Base-by-base conservation (phyloP, 129 eudicot genomes). In the Chrysanthemum lavandulifolium region DNA sequence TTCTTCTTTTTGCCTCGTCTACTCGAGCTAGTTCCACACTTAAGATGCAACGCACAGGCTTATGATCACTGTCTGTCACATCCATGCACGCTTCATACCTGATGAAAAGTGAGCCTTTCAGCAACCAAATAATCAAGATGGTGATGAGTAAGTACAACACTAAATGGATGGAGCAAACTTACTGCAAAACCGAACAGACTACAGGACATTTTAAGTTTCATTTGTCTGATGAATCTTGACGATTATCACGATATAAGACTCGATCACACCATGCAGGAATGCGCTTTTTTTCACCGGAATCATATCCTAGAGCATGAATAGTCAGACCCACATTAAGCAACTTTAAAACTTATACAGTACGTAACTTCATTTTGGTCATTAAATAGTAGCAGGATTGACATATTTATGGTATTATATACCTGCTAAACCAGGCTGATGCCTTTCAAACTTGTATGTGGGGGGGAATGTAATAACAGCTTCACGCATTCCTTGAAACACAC, bases 181-280 rank as follows among this genome's bases (percentile, higher is more conserved):
- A 93, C 98, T 85, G 92, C 73, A 76, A 65, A 76, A 82, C 54
- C 25, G 96, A 85, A 53, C 87, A 76, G 60, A 86, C 93, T 54
- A 94, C 83, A n/a, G 97, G 97, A 74, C 97, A 90, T 40, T 81
- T 90, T 43, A 94, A 86, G 84, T 77, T 84, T 91, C 98, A 94
- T 47, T 83, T 74, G 67, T 96, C 87, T 49, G 57, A 81, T 71
- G 88, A 81, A 81, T 84, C 78, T 14, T 84, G 76, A 59, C 97
- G 95, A 83, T 77, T 94, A 77, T 94, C 98, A 45, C 98, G 97
- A 71, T 82, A 94, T 47, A 94, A 65, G 36, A 94, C 83, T 71
- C 98, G 85, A 76, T 94, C 98, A 67, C 98, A 94, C 98, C 98
- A 94, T 68, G 98, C 98, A 80, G 98, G 98, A 82, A 94, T 86